These are phyloP conservation scores for Cornus controversa DNA, from an alignment of 148 eudicot species.

Conservation along the genomic window DNA sequence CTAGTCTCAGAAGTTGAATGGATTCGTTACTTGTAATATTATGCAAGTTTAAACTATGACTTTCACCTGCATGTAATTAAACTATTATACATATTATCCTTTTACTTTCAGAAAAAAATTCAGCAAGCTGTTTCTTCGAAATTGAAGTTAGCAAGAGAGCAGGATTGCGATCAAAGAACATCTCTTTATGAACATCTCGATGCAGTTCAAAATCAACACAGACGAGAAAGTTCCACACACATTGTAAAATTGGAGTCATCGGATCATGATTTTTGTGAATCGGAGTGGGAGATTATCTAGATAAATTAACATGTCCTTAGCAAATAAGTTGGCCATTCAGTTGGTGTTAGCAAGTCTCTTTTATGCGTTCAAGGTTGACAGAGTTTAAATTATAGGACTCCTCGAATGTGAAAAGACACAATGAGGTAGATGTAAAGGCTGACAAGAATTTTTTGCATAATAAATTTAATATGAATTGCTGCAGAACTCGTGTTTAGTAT, in stretches of 20 bases:
- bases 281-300: conserved; percentile 19
- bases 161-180: neutral
- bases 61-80: neutral
- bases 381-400: neutral
- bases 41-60: too few relatives aligned
- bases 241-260: neutral
- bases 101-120: conserved; percentile 9
- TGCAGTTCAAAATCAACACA: neutral
- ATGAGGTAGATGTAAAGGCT: neutral
- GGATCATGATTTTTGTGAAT: conserved; percentile 5
- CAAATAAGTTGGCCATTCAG: neutral
- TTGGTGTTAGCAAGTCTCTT: neutral
- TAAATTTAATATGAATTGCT: neutral
- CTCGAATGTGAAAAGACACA: neutral
- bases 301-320: neutral
- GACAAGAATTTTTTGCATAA: neutral
- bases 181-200: neutral
- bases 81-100: neutral
- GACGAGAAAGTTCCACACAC: neutral
- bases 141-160: neutral
- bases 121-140: neutral
- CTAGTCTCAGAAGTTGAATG: too few relatives aligned
- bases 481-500: neutral
- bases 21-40: too few relatives aligned
- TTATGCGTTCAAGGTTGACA: neutral